A percentile compares a stretch with the other conserved stretches of the same genome.
Conservation (phyloP, 2,329 filamentous ascomycete species). For the Fusarium verrucosum region DNA sequence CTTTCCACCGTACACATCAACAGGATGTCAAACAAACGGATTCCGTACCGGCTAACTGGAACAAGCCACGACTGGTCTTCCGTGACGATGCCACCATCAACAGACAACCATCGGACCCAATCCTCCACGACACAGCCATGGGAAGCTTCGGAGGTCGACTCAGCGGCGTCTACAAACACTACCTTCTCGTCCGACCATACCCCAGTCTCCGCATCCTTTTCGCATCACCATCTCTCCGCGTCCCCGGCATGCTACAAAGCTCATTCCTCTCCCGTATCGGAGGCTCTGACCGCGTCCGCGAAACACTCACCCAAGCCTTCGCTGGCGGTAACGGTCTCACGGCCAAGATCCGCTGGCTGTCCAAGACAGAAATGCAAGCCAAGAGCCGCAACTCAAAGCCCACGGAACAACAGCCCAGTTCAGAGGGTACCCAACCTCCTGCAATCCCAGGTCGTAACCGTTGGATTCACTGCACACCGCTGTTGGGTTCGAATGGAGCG, state of each 20-base stretch:
- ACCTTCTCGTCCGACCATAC: conserved; percentile 72
- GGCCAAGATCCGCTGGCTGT: conserved; percentile 76
- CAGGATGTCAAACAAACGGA: conserved; percentile 55
- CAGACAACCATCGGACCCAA: conserved; percentile 33
- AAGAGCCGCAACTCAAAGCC: conserved; percentile 10
- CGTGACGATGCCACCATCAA: conserved; percentile 47
- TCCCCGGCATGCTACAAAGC: conserved; percentile 73
- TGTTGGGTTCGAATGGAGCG: conserved; percentile 71
- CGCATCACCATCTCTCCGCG: conserved; percentile 71
- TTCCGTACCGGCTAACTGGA: conserved; percentile 47
- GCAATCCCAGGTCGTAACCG: conserved; percentile 62
- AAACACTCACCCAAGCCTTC: conserved; percentile 66
- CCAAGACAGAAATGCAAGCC: conserved; percentile 15
- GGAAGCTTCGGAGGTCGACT: conserved; percentile 41
- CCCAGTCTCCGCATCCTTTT: conserved; percentile 74
- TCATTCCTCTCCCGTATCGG: conserved; percentile 65
- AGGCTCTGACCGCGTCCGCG: conserved; percentile 57
- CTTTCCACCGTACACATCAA: conserved; percentile 60
- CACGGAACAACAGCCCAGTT: conserved; percentile 46
- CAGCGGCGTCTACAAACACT: conserved; percentile 59
- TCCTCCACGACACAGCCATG: conserved; percentile 26
- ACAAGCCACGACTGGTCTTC: conserved; percentile 54
- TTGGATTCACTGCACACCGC: conserved; percentile 82
- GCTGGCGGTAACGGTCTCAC: conserved; percentile 76
- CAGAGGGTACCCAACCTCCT: conserved; percentile 42